Conservation (phyloP, 2,329 filamentous ascomycete species). For the Mollisiaceae sp. region DNA sequence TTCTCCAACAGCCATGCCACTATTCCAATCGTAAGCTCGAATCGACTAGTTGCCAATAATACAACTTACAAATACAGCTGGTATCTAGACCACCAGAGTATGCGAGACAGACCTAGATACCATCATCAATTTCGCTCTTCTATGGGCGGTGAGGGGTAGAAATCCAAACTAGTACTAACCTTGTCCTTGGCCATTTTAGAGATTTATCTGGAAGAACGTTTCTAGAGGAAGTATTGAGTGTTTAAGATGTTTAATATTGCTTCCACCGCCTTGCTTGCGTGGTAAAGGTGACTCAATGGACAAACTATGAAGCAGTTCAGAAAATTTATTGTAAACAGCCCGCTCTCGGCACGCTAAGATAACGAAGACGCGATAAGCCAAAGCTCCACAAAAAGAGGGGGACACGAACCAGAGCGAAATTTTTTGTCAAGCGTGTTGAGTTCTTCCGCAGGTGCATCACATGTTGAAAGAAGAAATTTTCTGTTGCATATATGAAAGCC, state of each 20-base stretch:
- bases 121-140: slow-evolving; percentile 25
- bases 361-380: not conserved
- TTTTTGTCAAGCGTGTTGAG: slow-evolving; percentile 13
- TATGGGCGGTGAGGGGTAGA: slow-evolving; percentile 7
- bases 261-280: not conserved
- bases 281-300: slow-evolving; percentile 7
- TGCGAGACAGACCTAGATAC: slow-evolving; percentile 47
- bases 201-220: not conserved
- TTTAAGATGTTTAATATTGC: not conserved
- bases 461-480: slow-evolving; percentile 29
- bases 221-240: not conserved
- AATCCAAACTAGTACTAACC: slow-evolving; percentile 20
- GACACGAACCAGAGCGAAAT: not conserved
- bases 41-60: not conserved
- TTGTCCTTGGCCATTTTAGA: slow-evolving; percentile 39
- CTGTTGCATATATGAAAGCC: slow-evolving; percentile 23
- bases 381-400: not conserved
- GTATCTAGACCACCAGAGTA: slow-evolving; percentile 53
- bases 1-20: slow-evolving; percentile 54
- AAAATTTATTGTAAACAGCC: slow-evolving; percentile 12
- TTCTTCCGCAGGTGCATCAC: slow-evolving; percentile 11
- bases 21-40: slow-evolving; percentile 15
- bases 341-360: slow-evolving; percentile 9
- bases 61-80: slow-evolving; percentile 45
- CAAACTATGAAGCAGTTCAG: slow-evolving; percentile 1